phyloP scores from a whole-genome alignment of 768 basidiomycete genomes.

The Strobilomyces echinocephalus region DNA sequence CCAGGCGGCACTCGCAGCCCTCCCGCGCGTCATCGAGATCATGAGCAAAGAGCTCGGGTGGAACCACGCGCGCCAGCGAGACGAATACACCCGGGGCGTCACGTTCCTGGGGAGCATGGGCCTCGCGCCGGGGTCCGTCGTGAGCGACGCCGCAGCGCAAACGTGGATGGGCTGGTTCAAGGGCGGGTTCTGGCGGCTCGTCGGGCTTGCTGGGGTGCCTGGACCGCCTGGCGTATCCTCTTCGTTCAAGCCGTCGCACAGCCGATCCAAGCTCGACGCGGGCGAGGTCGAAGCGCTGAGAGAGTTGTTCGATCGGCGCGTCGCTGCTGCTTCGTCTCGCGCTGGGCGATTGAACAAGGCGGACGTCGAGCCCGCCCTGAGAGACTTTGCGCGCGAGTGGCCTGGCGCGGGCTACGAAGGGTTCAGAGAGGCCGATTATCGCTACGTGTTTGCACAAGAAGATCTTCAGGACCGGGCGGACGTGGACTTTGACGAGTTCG shows the following conservation, averaged over 20 bases:
- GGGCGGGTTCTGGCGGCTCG: constrained; percentile 10
- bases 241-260: constrained; percentile 32
- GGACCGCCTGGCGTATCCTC: not conserved
- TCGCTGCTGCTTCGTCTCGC: not conserved
- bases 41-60: constrained; percentile 86
- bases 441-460: constrained; percentile 72
- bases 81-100: constrained; percentile 57
- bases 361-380: constrained; percentile 41
- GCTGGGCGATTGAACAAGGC: constrained; percentile 34
- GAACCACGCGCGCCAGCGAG: constrained; percentile 51
- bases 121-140: constrained; percentile 43
- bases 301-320: constrained; percentile 30
- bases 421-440: constrained; percentile 57
- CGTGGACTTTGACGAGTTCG: constrained; percentile 79
- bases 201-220: constrained; percentile 20
- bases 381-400: constrained; percentile 36
- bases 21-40: constrained; percentile 86
- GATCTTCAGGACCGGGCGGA: constrained; percentile 54
- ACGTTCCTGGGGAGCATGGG: constrained; percentile 85
- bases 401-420: constrained; percentile 50
- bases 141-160: constrained; percentile 2
- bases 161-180: constrained; percentile 16
- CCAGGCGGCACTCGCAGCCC: constrained; percentile 73
- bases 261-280: constrained; percentile 51
- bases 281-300: constrained; percentile 44